These are phyloP conservation scores for Annona cherimola DNA, from an alignment of 164 flowering plant species.

Conservation along the genomic window DNA sequence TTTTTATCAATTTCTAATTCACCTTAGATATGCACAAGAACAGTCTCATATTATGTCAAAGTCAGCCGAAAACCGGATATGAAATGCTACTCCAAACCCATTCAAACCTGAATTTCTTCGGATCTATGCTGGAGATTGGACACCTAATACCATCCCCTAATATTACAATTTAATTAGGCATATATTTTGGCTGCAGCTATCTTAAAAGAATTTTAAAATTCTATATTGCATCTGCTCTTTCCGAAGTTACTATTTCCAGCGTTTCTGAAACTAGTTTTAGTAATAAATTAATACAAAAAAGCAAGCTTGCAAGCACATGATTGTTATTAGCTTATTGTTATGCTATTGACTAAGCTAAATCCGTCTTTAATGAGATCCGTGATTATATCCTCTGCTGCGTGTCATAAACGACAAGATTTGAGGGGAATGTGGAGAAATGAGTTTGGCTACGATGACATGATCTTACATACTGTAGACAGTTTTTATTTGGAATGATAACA, in stretches of 20 bases:
- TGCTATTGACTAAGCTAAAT: not conserved
- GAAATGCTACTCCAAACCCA: too few species aligned
- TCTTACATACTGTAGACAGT: too few species aligned
- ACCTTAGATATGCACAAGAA: too few species aligned
- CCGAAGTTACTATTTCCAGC: not conserved
- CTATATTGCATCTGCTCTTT: not conserved
- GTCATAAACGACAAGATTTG: not conserved
- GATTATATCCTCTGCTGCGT: slow-evolving; percentile 1
- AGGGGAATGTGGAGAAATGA: not conserved
- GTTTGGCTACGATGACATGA: not conserved
- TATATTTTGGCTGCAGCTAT: not conserved
- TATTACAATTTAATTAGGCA: not conserved
- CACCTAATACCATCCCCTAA: not conserved
- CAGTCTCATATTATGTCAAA: too few species aligned
- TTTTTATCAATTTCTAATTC: too few species aligned
- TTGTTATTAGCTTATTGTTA: slow-evolving; percentile 3
- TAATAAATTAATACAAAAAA: not conserved
- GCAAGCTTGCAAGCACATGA: slow-evolving; percentile 13
- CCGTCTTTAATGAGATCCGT: not conserved
- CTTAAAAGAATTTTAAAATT: not conserved
- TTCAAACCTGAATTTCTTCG: too few species aligned
- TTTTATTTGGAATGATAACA: too few species aligned
- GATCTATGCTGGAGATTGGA: too few species aligned
- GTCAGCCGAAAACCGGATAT: too few species aligned
- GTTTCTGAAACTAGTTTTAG: not conserved